A percentile compares a stretch with the other conserved stretches of the same genome.
phyloP scores from a whole-genome alignment of 768 basidiomycete genomes.

The Termitomyces sp. region DNA sequence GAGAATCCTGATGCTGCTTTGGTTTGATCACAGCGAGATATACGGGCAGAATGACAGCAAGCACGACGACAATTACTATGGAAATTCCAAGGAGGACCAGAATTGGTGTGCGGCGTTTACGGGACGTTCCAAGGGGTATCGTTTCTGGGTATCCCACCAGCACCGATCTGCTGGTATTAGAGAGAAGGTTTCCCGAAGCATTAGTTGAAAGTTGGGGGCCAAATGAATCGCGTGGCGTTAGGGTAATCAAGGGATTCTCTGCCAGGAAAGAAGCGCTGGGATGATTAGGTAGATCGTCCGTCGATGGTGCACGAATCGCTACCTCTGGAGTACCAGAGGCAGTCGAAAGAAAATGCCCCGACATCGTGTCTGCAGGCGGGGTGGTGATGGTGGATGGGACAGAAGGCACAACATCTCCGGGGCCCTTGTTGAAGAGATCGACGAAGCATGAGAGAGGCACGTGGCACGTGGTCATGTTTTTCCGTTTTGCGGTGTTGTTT shows the following conservation, averaged over 20 bases:
- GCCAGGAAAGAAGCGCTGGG: slow-evolving; percentile 10
- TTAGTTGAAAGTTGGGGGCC: slow-evolving; percentile 4
- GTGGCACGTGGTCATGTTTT: slow-evolving; percentile 4
- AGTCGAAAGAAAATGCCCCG: slow-evolving; percentile 8
- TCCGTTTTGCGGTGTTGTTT: slow-evolving; percentile 2
- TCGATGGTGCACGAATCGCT: slow-evolving; percentile 12
- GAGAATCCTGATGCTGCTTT: slow-evolving; percentile 15
- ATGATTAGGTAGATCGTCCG: slow-evolving; percentile 7
- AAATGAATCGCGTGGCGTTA: slow-evolving; percentile 13
- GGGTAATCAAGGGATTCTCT: slow-evolving; percentile 2
- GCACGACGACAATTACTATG: slow-evolving; percentile 28
- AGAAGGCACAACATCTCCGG: not conserved
- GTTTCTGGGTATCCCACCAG: slow-evolving; percentile 2
- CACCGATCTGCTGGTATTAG: slow-evolving; percentile 8
- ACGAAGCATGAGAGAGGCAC: slow-evolving; percentile 3
- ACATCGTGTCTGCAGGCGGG: slow-evolving; percentile 9
- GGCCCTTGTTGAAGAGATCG: not conserved
- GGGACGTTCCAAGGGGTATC: slow-evolving; percentile 2
- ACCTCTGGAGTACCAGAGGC: slow-evolving; percentile 5
- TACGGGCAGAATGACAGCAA: slow-evolving; percentile 52
- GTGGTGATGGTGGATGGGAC: slow-evolving; percentile 6
- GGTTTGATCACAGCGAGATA: slow-evolving; percentile 52
- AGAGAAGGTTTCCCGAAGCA: slow-evolving; percentile 13
- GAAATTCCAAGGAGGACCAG: slow-evolving; percentile 27
- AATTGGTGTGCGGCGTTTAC: slow-evolving; percentile 13